phyloP scores from a whole-genome alignment of 768 basidiomycete genomes.

The Tylopilus felleus region DNA sequence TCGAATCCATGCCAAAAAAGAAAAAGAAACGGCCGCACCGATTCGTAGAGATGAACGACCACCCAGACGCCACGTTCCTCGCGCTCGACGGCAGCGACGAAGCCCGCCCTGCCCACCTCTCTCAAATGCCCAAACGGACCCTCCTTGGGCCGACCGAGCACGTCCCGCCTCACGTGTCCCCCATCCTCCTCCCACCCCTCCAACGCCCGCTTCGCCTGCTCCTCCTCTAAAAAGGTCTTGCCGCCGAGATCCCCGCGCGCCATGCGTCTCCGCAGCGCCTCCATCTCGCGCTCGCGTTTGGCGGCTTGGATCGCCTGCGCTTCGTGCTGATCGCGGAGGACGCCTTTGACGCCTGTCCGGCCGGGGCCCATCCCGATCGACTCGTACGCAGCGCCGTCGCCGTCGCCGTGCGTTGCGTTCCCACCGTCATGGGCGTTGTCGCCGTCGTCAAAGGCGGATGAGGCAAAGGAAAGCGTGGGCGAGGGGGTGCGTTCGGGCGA shows the following conservation, averaged over 20 bases:
- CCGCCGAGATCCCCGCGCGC: conserved; percentile 64
- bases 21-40: conserved; percentile 44
- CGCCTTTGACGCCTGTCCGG: conserved; percentile 85
- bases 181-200: conserved; percentile 37
- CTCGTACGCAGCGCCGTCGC: conserved; percentile 31
- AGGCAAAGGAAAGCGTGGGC: conserved; percentile 34
- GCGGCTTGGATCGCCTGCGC: conserved; percentile 54
- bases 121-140: conserved; percentile 74
- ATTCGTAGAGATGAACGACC: conserved; percentile 81
- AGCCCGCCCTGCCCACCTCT: conserved; percentile 74
- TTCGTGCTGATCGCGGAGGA: conserved; percentile 78
- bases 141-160: conserved; percentile 47
- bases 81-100: conserved; percentile 68
- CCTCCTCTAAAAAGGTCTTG: conserved; percentile 76
- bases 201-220: conserved; percentile 48
- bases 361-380: conserved; percentile 85
- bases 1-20: too few species aligned
- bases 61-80: conserved; percentile 73
- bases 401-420: background rate
- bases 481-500: conserved; percentile 68
- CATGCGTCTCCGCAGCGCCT: conserved; percentile 53
- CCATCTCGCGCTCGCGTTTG: conserved; percentile 49
- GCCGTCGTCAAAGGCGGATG: conserved; percentile 37
- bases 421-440: background rate
- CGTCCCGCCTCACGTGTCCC: conserved; percentile 32